Evolutionary conservation across 1,139 yeast genomes (phyloP).

Genomic region (Torulaspora pretoriensis): DNA sequence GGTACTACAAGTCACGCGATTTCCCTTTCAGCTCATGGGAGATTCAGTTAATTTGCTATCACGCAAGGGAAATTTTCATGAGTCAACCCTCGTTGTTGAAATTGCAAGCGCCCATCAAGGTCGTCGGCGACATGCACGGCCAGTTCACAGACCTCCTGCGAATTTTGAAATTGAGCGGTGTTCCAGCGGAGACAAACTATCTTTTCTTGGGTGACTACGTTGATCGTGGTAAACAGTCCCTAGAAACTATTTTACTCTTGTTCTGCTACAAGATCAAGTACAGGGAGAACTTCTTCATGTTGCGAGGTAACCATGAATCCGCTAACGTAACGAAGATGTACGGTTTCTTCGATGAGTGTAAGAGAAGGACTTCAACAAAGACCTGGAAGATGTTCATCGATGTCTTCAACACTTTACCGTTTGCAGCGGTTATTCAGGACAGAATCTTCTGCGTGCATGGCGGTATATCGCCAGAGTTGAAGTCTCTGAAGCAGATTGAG

Average conservation of each 20-base stretch:
- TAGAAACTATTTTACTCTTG: slow-evolving; percentile 70
- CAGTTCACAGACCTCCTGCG: slow-evolving; percentile 73
- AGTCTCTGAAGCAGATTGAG: slow-evolving; percentile 61
- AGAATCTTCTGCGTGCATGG: slow-evolving; percentile 88
- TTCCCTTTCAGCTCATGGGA: slow-evolving; percentile 47
- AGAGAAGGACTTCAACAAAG: slow-evolving; percentile 62
- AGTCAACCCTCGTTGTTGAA: slow-evolving; percentile 74
- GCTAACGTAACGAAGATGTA: slow-evolving; percentile 81
- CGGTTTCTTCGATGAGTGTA: slow-evolving; percentile 87
- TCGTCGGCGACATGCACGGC: slow-evolving; percentile 86
- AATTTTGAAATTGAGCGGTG: slow-evolving; percentile 71
- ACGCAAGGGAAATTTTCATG: slow-evolving; percentile 64
- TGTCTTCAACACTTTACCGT: slow-evolving; percentile 79
- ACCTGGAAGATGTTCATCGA: slow-evolving; percentile 76
- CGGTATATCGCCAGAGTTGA: slow-evolving; percentile 75
- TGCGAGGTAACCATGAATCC: slow-evolving; percentile 82
- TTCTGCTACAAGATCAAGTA: slow-evolving; percentile 74
- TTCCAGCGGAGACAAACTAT: slow-evolving; percentile 76
- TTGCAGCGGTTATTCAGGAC: slow-evolving; percentile 82
- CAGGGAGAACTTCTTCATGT: slow-evolving; percentile 77
- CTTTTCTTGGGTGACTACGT: slow-evolving; percentile 82
- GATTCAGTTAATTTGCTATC: slow-evolving; percentile 59
- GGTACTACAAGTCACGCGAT: slow-evolving; percentile 28
- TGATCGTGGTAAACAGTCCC: slow-evolving; percentile 78
- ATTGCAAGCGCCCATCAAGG: slow-evolving; percentile 77